Evolutionary conservation across 2,329 filamentous ascomycete species (phyloP).

Genomic region (Juglanconis oblonga): DNA sequence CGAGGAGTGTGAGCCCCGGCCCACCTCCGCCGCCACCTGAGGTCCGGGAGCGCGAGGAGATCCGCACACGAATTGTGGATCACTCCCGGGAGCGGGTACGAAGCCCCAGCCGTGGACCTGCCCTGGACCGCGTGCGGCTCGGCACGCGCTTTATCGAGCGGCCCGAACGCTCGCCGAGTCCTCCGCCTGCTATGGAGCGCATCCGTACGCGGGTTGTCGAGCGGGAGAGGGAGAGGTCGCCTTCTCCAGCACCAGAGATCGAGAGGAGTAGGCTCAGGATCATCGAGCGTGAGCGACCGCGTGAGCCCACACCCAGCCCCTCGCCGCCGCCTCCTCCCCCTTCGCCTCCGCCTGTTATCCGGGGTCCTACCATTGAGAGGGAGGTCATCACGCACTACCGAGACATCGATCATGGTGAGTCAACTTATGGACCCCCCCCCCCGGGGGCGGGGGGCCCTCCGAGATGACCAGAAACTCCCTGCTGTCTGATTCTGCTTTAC

Average conservation of each 20-base stretch:
- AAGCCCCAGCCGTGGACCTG: conserved; percentile 18
- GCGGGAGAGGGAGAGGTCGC: conserved; percentile 35
- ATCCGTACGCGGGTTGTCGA: conserved; percentile 41
- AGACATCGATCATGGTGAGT: conserved; percentile 80
- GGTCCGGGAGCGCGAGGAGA: conserved; percentile 28
- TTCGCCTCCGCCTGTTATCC: conserved; percentile 63
- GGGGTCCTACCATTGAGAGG: conserved; percentile 77
- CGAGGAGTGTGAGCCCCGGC: conserved; percentile 38
- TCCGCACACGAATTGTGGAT: conserved; percentile 27
- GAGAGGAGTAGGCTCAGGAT: conserved; percentile 50
- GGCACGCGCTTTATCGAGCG: conserved; percentile 36
- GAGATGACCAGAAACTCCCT: not conserved
- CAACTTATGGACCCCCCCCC: too few species aligned
- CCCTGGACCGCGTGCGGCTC: conserved; percentile 22
- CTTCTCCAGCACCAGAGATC: conserved; percentile 33
- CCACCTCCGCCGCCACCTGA: conserved; percentile 29
- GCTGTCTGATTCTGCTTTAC: not conserved
- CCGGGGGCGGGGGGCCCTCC: too few species aligned
- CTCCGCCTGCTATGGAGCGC: conserved; percentile 30
- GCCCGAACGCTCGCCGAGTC: conserved; percentile 37
- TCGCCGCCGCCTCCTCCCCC: conserved; percentile 51
- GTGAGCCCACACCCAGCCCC: conserved; percentile 42
- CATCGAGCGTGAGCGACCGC: conserved; percentile 43
- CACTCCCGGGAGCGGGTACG: conserved; percentile 31
- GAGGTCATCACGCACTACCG: conserved; percentile 87